These are phyloP conservation scores for Orychophragmus violaceus DNA, from an alignment of 345 rosid species.

Conservation along the genomic window DNA sequence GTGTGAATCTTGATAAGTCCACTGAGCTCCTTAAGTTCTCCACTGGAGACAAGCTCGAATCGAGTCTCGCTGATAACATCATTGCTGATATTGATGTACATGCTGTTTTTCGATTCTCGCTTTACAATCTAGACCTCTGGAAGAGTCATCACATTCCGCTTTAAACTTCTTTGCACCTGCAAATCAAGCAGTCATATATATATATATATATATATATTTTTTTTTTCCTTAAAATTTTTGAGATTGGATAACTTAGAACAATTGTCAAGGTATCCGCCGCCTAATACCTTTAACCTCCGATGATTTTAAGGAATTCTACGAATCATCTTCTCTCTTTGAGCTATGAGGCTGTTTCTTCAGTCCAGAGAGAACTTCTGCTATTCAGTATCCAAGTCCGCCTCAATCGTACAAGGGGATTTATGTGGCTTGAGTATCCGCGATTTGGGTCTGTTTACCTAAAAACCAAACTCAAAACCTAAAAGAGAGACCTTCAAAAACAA, in stretches of 20 bases:
- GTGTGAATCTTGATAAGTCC: no score
- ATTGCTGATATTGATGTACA: no score
- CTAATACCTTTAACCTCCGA: slow-evolving; percentile 22
- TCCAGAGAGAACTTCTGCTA: slow-evolving; percentile 55
- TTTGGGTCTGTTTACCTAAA: slow-evolving; percentile 35
- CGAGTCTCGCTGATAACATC: no score
- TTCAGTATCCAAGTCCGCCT: slow-evolving; percentile 56
- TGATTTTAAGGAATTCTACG: not conserved
- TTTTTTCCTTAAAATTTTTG: no score
- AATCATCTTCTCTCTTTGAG: slow-evolving; percentile 27
- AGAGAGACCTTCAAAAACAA: no score
- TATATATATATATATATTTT: no score
- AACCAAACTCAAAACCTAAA: no score
- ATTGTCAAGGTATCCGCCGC: no score
- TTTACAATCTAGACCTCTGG: slow-evolving; percentile 2
- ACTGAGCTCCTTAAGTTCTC: no score
- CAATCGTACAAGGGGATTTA: slow-evolving; percentile 29
- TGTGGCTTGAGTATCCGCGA: slow-evolving; percentile 32
- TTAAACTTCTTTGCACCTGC: slow-evolving; percentile 35
- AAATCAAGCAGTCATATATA: not conserved
- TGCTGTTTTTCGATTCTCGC: slow-evolving; percentile 19
- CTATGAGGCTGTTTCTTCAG: slow-evolving; percentile 39
- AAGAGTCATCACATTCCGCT: slow-evolving; percentile 26
- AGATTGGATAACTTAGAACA: no score
- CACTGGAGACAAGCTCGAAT: no score